Percentiles rank a stretch among this genome's conserved stretches.
Evolutionary conservation across 2,329 filamentous ascomycete genomes (phyloP).

Genomic region (Pestalotiopsis sp.): DNA sequence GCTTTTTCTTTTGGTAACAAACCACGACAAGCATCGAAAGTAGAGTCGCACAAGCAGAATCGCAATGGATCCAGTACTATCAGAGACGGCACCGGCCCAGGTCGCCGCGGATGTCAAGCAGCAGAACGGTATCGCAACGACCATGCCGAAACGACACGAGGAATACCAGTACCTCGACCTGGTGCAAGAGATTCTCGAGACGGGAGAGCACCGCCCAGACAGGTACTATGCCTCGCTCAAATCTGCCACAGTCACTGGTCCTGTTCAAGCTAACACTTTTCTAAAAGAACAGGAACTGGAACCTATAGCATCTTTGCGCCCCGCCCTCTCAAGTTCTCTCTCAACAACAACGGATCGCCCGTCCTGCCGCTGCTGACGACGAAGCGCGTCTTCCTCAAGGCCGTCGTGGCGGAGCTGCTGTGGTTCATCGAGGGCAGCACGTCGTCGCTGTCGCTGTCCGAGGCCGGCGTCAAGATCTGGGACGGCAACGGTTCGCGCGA

Average conservation of each 20-base stretch:
- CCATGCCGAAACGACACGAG: slow-evolving; percentile 54
- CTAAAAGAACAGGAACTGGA: slow-evolving; percentile 81
- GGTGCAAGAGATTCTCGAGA: slow-evolving; percentile 78
- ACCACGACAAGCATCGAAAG: not conserved
- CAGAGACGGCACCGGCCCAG: slow-evolving; percentile 2
- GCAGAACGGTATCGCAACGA: not conserved
- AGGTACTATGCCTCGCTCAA: slow-evolving; percentile 49
- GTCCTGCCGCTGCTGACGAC: slow-evolving; percentile 94
- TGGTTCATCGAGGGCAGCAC: slow-evolving; percentile 93
- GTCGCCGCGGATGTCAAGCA: not conserved
- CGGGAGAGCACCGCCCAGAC: slow-evolving; percentile 88
- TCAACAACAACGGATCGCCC: slow-evolving; percentile 64
- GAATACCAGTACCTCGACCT: slow-evolving; percentile 94
- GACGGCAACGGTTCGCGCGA: slow-evolving; percentile 93
- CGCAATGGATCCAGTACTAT: slow-evolving; percentile 9
- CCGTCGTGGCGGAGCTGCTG: slow-evolving; percentile 88
- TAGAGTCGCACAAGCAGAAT: not conserved
- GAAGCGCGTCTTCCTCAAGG: slow-evolving; percentile 91
- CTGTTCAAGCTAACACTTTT: slow-evolving; percentile 12
- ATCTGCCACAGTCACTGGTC: not conserved
- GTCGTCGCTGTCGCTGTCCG: slow-evolving; percentile 74
- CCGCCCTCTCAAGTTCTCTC: slow-evolving; percentile 80
- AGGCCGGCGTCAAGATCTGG: slow-evolving; percentile 93
- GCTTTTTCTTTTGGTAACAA: not conserved
- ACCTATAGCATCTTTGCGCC: slow-evolving; percentile 90